A percentile compares a stretch with the other conserved stretches of the same genome.
Conservation (phyloP, 331 rosid species). For the Ulmus americana region DNA sequence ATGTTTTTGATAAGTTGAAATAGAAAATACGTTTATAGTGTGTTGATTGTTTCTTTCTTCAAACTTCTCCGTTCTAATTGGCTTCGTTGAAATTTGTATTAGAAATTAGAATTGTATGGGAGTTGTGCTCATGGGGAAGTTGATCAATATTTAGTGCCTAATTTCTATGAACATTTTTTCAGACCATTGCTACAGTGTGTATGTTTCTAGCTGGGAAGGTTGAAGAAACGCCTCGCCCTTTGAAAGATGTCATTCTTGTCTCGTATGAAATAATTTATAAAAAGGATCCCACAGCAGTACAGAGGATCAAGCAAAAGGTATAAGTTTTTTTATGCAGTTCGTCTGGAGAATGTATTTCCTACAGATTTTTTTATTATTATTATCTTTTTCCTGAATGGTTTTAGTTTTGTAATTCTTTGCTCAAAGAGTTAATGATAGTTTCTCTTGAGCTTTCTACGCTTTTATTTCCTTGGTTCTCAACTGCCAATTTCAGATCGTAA, state of each 20-base stretch:
- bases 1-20: too few species aligned
- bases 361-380: too few species aligned
- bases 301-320: conserved; percentile 93
- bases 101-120: too few species aligned
- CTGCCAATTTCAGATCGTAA: neutral
- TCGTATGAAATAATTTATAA: conserved; percentile 88
- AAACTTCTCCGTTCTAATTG: neutral
- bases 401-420: too few species aligned
- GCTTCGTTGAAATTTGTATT: neutral
- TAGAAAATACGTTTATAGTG: too few species aligned
- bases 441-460: neutral
- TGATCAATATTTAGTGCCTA: conserved; percentile 19
- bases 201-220: conserved; percentile 99
- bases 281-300: conserved; percentile 85
- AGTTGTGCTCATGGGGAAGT: neutral
- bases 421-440: neutral
- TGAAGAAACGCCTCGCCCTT: conserved; percentile 97
- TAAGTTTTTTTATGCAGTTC: conserved; percentile 13
- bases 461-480: neutral
- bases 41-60: too few species aligned
- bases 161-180: conserved; percentile 33
- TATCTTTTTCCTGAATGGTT: too few species aligned
- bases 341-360: neutral
- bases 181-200: conserved; percentile 94
- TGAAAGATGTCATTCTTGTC: conserved; percentile 87